These are phyloP conservation scores for Phytophthora brassicae DNA, from an alignment of 352 stramenopile species.

Conservation along the genomic window DNA sequence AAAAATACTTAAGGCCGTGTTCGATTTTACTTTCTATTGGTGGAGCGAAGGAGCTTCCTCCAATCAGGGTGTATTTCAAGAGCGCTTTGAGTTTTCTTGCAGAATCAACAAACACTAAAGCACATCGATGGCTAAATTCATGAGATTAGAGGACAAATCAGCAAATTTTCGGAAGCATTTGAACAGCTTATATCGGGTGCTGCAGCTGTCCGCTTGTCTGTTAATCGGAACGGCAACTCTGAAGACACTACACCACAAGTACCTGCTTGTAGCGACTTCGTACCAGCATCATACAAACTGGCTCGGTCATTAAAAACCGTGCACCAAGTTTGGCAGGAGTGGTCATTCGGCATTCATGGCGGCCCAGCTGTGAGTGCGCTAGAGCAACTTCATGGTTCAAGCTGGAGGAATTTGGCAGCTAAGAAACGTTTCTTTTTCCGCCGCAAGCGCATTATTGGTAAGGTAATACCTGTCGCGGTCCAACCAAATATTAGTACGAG, in stretches of 20 bases:
- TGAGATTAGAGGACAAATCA: background rate
- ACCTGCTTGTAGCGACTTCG: background rate
- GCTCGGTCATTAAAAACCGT: slow-evolving; percentile 2
- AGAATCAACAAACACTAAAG: slow-evolving; percentile 1
- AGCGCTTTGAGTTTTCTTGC: too few species aligned
- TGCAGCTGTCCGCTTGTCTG: slow-evolving; percentile 1
- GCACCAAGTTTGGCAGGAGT: slow-evolving; percentile 10
- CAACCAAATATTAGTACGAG: slow-evolving; percentile 1
- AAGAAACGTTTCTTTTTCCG: slow-evolving; percentile 11
- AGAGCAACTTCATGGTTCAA: background rate
- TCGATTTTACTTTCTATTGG: too few species aligned
- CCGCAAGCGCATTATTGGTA: slow-evolving; percentile 5
- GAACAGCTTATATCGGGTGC: slow-evolving; percentile 7
- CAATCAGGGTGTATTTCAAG: too few species aligned
- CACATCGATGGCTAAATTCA: slow-evolving; percentile 2
- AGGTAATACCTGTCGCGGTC: background rate
- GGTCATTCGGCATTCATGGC: background rate
- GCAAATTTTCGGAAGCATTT: too few species aligned
- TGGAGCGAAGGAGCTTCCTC: too few species aligned
- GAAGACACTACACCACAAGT: background rate
- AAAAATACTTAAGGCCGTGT: too few species aligned
- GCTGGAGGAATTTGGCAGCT: background rate
- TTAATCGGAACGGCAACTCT: background rate
- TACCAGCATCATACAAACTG: background rate
- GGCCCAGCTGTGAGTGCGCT: background rate